phyloP scores from a whole-genome alignment of 345 rosid species.

The Pseudoturritis turrita region DNA sequence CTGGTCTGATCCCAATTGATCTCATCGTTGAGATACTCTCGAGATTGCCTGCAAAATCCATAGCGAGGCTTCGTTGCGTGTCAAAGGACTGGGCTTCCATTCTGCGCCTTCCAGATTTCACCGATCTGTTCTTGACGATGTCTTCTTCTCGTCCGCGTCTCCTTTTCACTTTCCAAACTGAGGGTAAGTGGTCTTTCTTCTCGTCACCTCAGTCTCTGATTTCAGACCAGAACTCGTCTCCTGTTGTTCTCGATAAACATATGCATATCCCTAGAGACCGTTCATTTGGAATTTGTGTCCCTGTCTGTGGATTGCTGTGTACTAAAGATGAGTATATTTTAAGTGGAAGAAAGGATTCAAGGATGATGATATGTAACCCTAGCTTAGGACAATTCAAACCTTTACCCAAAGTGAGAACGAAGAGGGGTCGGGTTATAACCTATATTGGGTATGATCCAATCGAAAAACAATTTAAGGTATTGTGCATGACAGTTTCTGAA shows the following conservation, averaged over 20 bases:
- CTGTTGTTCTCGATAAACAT: background rate
- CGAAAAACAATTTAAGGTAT: no score
- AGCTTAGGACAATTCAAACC: background rate
- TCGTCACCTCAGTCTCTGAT: background rate
- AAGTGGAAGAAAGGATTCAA: background rate
- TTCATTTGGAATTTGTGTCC: background rate
- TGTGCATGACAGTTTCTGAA: background rate
- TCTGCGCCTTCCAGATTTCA: background rate
- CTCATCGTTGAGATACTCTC: background rate
- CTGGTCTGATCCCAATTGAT: background rate
- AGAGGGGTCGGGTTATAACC: no score
- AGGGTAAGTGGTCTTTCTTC: constrained; percentile 1
- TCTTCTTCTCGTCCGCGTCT: background rate
- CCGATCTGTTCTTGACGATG: background rate
- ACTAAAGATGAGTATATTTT: background rate
- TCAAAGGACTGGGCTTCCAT: background rate
- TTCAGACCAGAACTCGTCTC: background rate
- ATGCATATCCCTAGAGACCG: background rate
- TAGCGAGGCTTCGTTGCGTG: background rate
- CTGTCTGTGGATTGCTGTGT: background rate
- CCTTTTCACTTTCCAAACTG: background rate
- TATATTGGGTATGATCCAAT: no score
- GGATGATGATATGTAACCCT: constrained; percentile 11
- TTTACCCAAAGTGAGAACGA: background rate
- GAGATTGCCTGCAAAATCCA: background rate